Evolutionary conservation across 441 rosid genomes (phyloP).

Genomic region (Mallotus japonicus): DNA sequence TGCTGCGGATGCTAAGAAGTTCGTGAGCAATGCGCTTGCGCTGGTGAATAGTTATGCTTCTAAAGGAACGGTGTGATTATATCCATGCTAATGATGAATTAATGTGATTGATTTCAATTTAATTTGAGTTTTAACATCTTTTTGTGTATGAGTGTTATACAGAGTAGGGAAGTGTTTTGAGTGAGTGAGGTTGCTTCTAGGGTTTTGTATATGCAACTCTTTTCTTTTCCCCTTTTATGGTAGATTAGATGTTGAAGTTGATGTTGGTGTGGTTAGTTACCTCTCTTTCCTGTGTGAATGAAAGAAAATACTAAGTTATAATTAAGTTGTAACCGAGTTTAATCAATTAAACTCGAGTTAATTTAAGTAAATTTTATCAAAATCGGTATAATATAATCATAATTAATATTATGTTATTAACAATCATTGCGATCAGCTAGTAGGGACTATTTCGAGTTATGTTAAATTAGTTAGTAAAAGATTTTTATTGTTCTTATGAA

Average conservation of each 20-base stretch:
- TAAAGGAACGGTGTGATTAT: slow-evolving; percentile 35
- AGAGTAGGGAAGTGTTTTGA: not conserved
- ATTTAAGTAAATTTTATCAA: not conserved
- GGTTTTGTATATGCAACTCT: not conserved
- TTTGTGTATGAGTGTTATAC: not conserved
- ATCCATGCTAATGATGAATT: too few species aligned
- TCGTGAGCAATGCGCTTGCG: slow-evolving; percentile 82
- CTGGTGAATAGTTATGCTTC: slow-evolving; percentile 62
- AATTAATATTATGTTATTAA: too few species aligned
- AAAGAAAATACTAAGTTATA: not conserved
- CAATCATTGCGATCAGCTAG: too few species aligned
- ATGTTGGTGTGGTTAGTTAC: slow-evolving; percentile 5
- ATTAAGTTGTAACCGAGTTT: slow-evolving; percentile 18
- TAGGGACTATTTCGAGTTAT: too few species aligned
- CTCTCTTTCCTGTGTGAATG: not conserved
- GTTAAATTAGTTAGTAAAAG: too few species aligned
- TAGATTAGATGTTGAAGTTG: not conserved
- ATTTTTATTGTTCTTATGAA: too few species aligned
- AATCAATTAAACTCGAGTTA: slow-evolving; percentile 19
- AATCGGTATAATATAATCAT: too few species aligned
- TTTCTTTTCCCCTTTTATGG: not conserved
- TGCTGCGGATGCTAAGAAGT: slow-evolving; percentile 47
- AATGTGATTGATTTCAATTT: not conserved
- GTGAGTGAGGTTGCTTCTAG: not conserved
- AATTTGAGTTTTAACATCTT: not conserved